phyloP scores from a whole-genome alignment of 108 stramenopile genomes.

The Skeletonema menzelii region DNA sequence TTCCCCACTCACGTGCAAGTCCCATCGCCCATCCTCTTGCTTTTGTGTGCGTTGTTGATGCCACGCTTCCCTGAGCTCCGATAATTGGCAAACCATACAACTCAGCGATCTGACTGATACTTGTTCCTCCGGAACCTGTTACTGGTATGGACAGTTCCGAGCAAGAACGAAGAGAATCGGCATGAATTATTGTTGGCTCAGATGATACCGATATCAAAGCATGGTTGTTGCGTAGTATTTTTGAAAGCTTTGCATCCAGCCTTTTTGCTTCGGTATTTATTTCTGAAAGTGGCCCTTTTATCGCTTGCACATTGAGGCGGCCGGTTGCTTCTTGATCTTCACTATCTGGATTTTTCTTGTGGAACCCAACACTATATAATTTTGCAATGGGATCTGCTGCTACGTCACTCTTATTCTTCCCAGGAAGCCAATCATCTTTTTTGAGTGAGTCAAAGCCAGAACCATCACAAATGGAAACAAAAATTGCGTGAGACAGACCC shows the following conservation, averaged over 20 bases:
- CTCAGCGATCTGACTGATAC: slow-evolving; percentile 46
- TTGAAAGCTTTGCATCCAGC: slow-evolving; percentile 24
- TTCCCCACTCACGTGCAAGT: slow-evolving; percentile 48
- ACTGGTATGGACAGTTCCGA: slow-evolving; percentile 50
- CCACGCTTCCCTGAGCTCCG: slow-evolving; percentile 72
- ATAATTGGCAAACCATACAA: slow-evolving; percentile 44
- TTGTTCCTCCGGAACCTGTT: slow-evolving; percentile 69
- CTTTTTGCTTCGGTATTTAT: slow-evolving; percentile 33
- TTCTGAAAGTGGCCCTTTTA: slow-evolving; percentile 30
- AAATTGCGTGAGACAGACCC: slow-evolving; percentile 43
- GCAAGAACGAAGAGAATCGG: slow-evolving; percentile 13
- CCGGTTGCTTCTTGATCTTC: slow-evolving; percentile 1
- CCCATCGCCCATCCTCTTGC: slow-evolving; percentile 61
- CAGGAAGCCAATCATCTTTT: slow-evolving; percentile 13
- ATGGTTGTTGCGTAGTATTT: neutral
- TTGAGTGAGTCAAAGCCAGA: slow-evolving; percentile 52
- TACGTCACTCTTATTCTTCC: neutral
- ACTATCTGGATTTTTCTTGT: neutral
- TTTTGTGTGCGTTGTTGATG: slow-evolving; percentile 63
- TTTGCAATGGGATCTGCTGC: slow-evolving; percentile 24
- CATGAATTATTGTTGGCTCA: slow-evolving; percentile 35
- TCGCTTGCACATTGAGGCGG: slow-evolving; percentile 13
- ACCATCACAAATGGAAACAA: slow-evolving; percentile 46
- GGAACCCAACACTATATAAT: slow-evolving; percentile 25
- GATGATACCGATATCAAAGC: slow-evolving; percentile 61